These are phyloP conservation scores for Coniella vitis DNA, from an alignment of 2,329 filamentous ascomycete genomes.

Conservation along the genomic window DNA sequence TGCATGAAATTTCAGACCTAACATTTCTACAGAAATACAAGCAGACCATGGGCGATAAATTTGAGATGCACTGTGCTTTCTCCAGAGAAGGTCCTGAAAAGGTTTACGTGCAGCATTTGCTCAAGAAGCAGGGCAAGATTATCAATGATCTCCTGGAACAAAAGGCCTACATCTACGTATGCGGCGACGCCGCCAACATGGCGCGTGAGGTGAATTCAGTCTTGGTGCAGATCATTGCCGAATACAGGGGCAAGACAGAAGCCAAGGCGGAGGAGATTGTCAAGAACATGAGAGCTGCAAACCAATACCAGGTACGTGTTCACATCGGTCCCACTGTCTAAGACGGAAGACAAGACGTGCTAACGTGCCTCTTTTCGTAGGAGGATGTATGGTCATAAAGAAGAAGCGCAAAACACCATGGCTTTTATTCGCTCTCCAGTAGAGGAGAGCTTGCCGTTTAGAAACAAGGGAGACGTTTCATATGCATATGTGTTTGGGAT, in stretches of 20 bases:
- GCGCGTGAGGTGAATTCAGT: conserved; percentile 85
- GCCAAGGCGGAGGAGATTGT: conserved; percentile 92
- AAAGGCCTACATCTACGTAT: conserved; percentile 95
- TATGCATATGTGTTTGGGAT: conserved; percentile 5
- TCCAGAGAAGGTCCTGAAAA: conserved; percentile 84
- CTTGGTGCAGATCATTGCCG: conserved; percentile 79
- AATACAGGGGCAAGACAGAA: conserved; percentile 74
- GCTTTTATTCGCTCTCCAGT: conserved; percentile 11
- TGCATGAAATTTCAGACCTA: conserved; percentile 7
- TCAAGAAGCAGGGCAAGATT: conserved; percentile 75
- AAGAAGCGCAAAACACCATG: not conserved
- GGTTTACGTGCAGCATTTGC: conserved; percentile 91
- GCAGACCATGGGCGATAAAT: conserved; percentile 75
- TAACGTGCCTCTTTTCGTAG: conserved; percentile 28
- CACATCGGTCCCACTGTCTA: not conserved
- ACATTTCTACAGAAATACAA: conserved; percentile 62
- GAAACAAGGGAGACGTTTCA: not conserved
- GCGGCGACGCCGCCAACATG: conserved; percentile 96
- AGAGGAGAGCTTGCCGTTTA: not conserved
- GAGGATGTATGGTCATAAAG: conserved; percentile 65
- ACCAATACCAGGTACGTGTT: conserved; percentile 80
- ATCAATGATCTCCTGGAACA: conserved; percentile 80
- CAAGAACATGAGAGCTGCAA: conserved; percentile 90
- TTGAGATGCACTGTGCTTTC: conserved; percentile 88
- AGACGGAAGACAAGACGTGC: no score